Evolutionary conservation across 495 filamentous ascomycete genomes (phyloP), one percentile per base, ranked within the genome.

Genomic region (Collariella sp.): DNA sequence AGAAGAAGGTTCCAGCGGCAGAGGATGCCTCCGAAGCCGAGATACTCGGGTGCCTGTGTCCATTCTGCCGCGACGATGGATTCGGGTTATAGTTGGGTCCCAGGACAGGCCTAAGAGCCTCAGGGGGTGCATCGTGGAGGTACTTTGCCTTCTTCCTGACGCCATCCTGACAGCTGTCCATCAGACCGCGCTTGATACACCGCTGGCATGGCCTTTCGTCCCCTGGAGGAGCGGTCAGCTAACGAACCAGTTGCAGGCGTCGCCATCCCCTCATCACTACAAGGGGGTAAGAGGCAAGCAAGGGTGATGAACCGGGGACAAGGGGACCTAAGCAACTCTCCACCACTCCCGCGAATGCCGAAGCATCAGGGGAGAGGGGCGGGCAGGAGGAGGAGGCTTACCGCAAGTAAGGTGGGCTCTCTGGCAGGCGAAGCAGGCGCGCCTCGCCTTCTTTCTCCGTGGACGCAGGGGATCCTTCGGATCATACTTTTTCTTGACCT

Each of bases 141-240:
- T 98, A 98, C 68, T 98, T 98, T 57, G 93, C 93, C 76, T 97
- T 98, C 71, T 98, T 97, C 55, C 93, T 86, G 36, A 96, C 89
- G 39, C 93, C 93, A 64, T 98, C 93, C 65, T 95, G 88, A 67
- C 93, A 98, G 36, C 79, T 79, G 67, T 95, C 88, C 56, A 88
- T 86, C 42, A 96, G 79, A 18, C 88, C 87, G 43, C 91, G 85
- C 68, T 96, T 96, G 56, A 96, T 88, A 70, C 93, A 98, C 64
- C 93, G 80, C 62, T 88, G 80, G 69, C 93, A 98, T 45, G 93
- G 93, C 60, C 93, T 79, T 67, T 98, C 90, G 49, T 80, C 77
- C n/a, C 77, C 77, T 77, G 19, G 63, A 15, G 51, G 4, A 45
- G 15, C 23, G 18, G 38, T 62, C 45, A 62, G 52, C 20, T 29